Evolutionary conservation across 208 protist genomes (phyloP).

Genomic region (Wallacemonas rigidus): DNA sequence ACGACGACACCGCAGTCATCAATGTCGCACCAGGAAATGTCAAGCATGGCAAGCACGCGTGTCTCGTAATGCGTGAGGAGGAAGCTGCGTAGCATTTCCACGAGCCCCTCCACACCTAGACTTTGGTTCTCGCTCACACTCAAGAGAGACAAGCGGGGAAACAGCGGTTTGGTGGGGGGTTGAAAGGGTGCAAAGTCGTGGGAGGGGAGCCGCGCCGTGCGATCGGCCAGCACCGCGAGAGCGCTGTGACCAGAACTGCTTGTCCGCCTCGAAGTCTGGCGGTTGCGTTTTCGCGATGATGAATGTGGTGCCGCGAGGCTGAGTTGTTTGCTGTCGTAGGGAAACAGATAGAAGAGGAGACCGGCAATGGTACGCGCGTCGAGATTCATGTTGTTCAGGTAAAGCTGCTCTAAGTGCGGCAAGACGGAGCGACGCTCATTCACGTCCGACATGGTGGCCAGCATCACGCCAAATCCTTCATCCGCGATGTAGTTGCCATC

Average conservation of each 20-base stretch:
- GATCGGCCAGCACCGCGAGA: not conserved
- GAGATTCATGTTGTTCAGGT: conserved; percentile 86
- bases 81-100: conserved; percentile 56
- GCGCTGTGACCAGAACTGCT: not conserved
- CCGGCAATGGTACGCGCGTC: conserved; percentile 53
- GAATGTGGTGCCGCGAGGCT: not conserved
- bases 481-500: conserved; percentile 86
- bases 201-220: conserved; percentile 23
- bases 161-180: conserved; percentile 44
- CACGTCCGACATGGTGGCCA: conserved; percentile 57
- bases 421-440: conserved; percentile 54
- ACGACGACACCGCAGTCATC: conserved; percentile 27
- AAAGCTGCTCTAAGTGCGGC: conserved; percentile 69
- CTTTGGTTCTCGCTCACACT: conserved; percentile 80
- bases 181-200: conserved; percentile 38
- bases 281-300: conserved; percentile 1
- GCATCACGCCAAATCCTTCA: conserved; percentile 71
- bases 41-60: conserved; percentile 48
- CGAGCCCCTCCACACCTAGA: conserved; percentile 57
- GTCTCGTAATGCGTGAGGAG: conserved; percentile 57
- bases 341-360: conserved; percentile 75
- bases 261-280: not conserved
- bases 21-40: conserved; percentile 78
- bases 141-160: conserved; percentile 67
- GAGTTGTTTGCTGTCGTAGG: conserved; percentile 42